Percentiles rank a stretch among this genome's conserved stretches.
phyloP scores from a whole-genome alignment of 768 basidiomycete species.

The Serendipita sp. region DNA sequence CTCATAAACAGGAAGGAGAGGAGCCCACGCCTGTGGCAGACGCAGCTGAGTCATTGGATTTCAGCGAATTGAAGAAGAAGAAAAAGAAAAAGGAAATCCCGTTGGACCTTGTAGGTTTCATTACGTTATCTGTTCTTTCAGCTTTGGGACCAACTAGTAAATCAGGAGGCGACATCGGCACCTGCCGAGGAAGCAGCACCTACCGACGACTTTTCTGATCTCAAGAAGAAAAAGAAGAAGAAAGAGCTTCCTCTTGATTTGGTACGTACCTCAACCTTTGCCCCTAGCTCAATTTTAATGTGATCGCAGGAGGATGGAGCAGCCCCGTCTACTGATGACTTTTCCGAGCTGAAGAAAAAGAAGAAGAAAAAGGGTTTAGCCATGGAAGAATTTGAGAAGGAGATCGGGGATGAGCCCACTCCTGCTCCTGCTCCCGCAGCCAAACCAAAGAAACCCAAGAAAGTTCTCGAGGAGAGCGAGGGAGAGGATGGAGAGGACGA shows the following conservation, averaged over 20 bases:
- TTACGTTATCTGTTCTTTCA: no score
- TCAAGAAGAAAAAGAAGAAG: slow-evolving; percentile 29
- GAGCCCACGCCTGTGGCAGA: slow-evolving; percentile 17
- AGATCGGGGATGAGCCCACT: slow-evolving; percentile 56
- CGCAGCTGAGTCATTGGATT: slow-evolving; percentile 68
- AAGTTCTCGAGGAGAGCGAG: slow-evolving; percentile 36
- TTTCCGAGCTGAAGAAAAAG: slow-evolving; percentile 87
- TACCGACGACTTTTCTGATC: slow-evolving; percentile 15
- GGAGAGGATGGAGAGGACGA: slow-evolving; percentile 52
- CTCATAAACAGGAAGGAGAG: slow-evolving; percentile 12
- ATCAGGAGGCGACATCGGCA: slow-evolving; percentile 11
- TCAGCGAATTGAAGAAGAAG: slow-evolving; percentile 87
- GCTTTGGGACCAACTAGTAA: not conserved
- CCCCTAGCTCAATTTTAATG: not conserved
- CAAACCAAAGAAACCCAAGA: slow-evolving; percentile 22
- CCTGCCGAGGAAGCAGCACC: slow-evolving; percentile 12
- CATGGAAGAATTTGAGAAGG: slow-evolving; percentile 89
- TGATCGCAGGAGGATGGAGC: slow-evolving; percentile 9
- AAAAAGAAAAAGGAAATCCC: slow-evolving; percentile 57
- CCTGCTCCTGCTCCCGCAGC: slow-evolving; percentile 13
- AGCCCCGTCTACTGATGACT: slow-evolving; percentile 40
- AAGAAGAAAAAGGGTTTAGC: slow-evolving; percentile 93
- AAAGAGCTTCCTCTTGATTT: slow-evolving; percentile 63
- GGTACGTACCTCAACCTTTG: not conserved
- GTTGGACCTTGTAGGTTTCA: slow-evolving; percentile 2